These are phyloP conservation scores for Liquidambar formosana DNA, from an alignment of 164 flowering plant species.

Conservation along the genomic window DNA sequence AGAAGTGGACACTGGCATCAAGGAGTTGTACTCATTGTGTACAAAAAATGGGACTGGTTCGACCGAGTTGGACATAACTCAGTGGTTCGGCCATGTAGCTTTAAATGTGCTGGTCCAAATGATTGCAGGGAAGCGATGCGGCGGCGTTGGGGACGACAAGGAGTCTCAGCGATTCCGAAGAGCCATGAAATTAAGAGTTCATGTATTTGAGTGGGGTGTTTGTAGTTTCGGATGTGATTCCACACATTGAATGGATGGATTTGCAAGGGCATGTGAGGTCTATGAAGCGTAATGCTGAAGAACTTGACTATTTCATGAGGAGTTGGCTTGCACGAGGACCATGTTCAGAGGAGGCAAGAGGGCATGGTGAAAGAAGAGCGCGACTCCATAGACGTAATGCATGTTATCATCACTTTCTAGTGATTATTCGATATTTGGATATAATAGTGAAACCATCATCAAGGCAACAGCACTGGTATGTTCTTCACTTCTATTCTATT, in stretches of 20 bases:
- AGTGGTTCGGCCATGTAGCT: slow-evolving; percentile 23
- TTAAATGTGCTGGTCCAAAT: slow-evolving; percentile 21
- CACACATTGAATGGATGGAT: slow-evolving; percentile 22
- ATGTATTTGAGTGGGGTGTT: slow-evolving; percentile 27
- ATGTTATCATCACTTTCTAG: slow-evolving; percentile 10
- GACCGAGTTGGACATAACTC: slow-evolving; percentile 5
- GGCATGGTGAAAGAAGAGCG: background rate
- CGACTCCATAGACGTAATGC: slow-evolving; percentile 21
- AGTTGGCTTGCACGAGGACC: slow-evolving; percentile 26
- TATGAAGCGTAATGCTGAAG: slow-evolving; percentile 16
- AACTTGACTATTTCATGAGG: slow-evolving; percentile 8
- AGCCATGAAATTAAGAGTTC: slow-evolving; percentile 22
- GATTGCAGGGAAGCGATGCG: slow-evolving; percentile 32
- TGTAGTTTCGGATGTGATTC: slow-evolving; percentile 22
- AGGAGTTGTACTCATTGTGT: slow-evolving; percentile 10
- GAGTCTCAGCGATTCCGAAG: slow-evolving; percentile 12
- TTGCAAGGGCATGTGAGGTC: slow-evolving; percentile 15
- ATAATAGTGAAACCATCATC: background rate
- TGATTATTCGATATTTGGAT: background rate
- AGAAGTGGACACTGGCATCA: slow-evolving; percentile 15
- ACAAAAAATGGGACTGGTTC: background rate
- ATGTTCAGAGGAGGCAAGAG: background rate
- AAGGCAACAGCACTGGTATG: slow-evolving; percentile 9
- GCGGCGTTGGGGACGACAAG: background rate
- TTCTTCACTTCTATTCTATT: too few species aligned